Evolutionary conservation across 805 yeast species (phyloP).

Genomic region (Hagleromyces aurorensis): DNA sequence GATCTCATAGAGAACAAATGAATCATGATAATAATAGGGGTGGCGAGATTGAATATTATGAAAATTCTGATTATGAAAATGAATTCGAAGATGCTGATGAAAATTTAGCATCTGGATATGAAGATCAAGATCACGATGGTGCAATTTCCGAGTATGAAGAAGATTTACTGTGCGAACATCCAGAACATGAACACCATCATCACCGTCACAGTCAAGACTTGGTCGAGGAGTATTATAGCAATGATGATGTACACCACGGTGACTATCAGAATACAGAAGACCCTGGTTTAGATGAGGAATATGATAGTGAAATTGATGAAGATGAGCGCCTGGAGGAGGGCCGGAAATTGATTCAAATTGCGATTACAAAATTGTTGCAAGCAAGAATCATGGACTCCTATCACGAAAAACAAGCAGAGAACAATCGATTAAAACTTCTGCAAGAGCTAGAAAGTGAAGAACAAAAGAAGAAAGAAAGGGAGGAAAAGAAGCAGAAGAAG

Average conservation of each 20-base stretch:
- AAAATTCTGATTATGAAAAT: slow-evolving; percentile 18
- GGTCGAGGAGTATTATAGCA: slow-evolving; percentile 7
- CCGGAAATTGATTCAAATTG: slow-evolving; percentile 68
- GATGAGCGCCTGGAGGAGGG: slow-evolving; percentile 70
- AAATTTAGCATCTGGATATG: slow-evolving; percentile 18
- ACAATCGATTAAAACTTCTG: slow-evolving; percentile 51
- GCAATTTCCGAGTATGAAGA: slow-evolving; percentile 9
- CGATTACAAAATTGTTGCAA: slow-evolving; percentile 71
- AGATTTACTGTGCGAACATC: slow-evolving; percentile 9
- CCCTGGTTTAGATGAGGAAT: slow-evolving; percentile 21
- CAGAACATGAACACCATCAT: slow-evolving; percentile 7
- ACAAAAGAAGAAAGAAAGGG: slow-evolving; percentile 52
- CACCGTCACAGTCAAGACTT: slow-evolving; percentile 10
- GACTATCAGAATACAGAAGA: slow-evolving; percentile 13
- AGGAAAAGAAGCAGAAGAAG: slow-evolving; percentile 55
- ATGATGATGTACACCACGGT: slow-evolving; percentile 11
- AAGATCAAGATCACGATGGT: slow-evolving; percentile 27
- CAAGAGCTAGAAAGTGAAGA: slow-evolving; percentile 69
- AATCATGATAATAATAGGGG: slow-evolving; percentile 25
- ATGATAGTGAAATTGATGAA: slow-evolving; percentile 40
- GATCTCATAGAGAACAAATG: slow-evolving; percentile 18
- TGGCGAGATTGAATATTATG: slow-evolving; percentile 21
- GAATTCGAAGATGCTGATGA: slow-evolving; percentile 15
- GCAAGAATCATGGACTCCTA: slow-evolving; percentile 67
- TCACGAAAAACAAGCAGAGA: slow-evolving; percentile 74